These are phyloP conservation scores for Pleurotus cornucopiae DNA, from an alignment of 768 basidiomycete genomes.

Conservation along the genomic window DNA sequence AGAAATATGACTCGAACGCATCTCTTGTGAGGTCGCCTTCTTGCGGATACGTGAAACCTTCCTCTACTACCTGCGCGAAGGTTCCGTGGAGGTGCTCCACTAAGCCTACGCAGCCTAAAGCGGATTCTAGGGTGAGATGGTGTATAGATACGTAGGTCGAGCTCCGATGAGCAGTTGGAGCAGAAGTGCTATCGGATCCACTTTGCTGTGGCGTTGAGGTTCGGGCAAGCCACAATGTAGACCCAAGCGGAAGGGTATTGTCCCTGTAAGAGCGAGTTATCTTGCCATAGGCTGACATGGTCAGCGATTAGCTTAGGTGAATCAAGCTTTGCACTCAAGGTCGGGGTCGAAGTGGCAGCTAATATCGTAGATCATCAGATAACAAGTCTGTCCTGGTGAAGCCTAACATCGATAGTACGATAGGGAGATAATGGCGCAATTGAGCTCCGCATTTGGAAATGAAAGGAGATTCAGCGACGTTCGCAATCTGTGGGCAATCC, in stretches of 20 bases:
- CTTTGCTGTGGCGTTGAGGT: background rate
- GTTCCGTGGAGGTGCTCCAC: slow-evolving; percentile 52
- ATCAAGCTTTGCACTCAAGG: background rate
- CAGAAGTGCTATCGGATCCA: background rate
- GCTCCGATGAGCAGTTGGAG: background rate
- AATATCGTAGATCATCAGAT: slow-evolving; percentile 1
- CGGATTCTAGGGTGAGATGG: slow-evolving; percentile 43
- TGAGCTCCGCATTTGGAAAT: background rate
- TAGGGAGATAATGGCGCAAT: background rate
- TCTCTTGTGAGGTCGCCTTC: slow-evolving; percentile 51
- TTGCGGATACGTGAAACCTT: slow-evolving; percentile 84
- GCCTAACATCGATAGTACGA: background rate
- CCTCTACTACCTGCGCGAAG: slow-evolving; percentile 73
- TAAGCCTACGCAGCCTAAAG: slow-evolving; percentile 41
- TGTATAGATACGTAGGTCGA: slow-evolving; percentile 37
- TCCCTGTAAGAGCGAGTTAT: slow-evolving; percentile 1
- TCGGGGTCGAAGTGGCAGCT: background rate
- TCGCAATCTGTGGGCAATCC: too few species aligned
- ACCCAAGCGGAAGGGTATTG: background rate
- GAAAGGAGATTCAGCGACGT: background rate
- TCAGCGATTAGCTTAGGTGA: background rate
- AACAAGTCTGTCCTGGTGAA: background rate
- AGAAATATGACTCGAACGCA: slow-evolving; percentile 73
- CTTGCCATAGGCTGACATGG: slow-evolving; percentile 12
- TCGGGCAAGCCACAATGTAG: slow-evolving; percentile 9